Evolutionary conservation across 352 stramenopile species (phyloP).

Genomic region (Globisporangium irregulare): DNA sequence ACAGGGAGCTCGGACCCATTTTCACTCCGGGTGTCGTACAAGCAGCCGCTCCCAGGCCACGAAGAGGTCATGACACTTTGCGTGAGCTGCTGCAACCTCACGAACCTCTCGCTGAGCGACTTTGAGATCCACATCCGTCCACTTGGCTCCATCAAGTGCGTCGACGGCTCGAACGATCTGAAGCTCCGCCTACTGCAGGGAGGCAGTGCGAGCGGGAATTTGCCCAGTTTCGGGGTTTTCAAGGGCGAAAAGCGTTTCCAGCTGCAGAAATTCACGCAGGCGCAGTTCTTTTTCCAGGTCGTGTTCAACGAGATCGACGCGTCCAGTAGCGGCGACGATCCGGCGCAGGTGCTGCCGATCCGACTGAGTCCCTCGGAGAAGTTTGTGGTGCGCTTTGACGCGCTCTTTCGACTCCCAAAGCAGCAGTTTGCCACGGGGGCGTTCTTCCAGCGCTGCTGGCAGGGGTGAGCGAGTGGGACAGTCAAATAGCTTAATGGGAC

Average conservation of each 20-base stretch:
- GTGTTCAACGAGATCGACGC: conserved; percentile 42
- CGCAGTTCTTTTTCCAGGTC: conserved; percentile 56
- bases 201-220: conserved; percentile 32
- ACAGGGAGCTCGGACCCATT: conserved; percentile 66
- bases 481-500: too few species aligned
- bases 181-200: conserved; percentile 48
- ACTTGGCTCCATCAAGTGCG: conserved; percentile 41
- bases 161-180: conserved; percentile 56
- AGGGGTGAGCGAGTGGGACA: conserved; percentile 30
- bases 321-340: conserved; percentile 20
- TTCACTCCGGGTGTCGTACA: conserved; percentile 50
- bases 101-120: conserved; percentile 50
- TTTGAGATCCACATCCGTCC: conserved; percentile 64
- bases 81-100: conserved; percentile 67
- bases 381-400: conserved; percentile 52
- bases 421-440: conserved; percentile 28
- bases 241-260: conserved; percentile 68
- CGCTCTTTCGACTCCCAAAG: conserved; percentile 35
- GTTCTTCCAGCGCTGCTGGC: conserved; percentile 54
- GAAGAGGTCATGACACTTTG: conserved; percentile 51
- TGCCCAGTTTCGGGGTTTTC: conserved; percentile 57
- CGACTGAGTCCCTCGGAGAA: conserved; percentile 34
- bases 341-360: neutral
- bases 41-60: conserved; percentile 36
- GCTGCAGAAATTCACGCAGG: conserved; percentile 54